Percentiles rank a stretch among this genome's conserved stretches.
phyloP scores from a whole-genome alignment of 495 filamentous ascomycete genomes.

The Penicillium riverlandense region DNA sequence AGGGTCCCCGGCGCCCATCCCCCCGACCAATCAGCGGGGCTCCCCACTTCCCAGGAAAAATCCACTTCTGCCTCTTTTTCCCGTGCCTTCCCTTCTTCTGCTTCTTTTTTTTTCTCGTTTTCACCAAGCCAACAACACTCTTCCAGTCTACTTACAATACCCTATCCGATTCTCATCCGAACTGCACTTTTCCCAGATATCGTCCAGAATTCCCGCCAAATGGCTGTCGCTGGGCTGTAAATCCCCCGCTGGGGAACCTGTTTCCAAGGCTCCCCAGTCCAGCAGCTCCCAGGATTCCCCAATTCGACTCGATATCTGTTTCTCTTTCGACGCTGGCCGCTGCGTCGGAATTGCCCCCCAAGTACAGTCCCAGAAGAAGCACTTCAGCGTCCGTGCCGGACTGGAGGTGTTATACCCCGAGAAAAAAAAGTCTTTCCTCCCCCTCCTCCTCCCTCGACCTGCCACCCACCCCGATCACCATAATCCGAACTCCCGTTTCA shows the following conservation, averaged over 20 bases:
- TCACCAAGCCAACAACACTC: constrained; percentile 19
- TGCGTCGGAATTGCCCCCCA: constrained; percentile 42
- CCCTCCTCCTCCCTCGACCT: constrained; percentile 4
- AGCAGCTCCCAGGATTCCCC: constrained; percentile 57
- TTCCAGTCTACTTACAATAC: constrained; percentile 18
- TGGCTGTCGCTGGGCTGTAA: constrained; percentile 93
- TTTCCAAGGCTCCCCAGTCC: constrained; percentile 68
- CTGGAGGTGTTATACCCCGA: constrained; percentile 30
- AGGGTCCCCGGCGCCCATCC: not conserved
- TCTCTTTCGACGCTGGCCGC: constrained; percentile 45
- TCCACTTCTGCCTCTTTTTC: constrained; percentile 20
- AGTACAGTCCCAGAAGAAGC: constrained; percentile 34
- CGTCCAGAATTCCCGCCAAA: constrained; percentile 77
- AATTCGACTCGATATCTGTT: constrained; percentile 67
- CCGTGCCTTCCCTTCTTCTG: constrained; percentile 26
- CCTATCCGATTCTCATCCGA: constrained; percentile 23
- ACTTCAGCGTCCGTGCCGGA: constrained; percentile 31
- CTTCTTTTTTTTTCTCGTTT: constrained; percentile 21
- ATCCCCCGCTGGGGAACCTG: constrained; percentile 70
- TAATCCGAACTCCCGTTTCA: constrained; percentile 5
- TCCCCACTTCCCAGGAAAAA: constrained; percentile 25
- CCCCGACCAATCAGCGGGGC: constrained; percentile 18
- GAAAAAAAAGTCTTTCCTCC: constrained; percentile 9
- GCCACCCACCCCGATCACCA: constrained; percentile 10
- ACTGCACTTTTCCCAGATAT: constrained; percentile 44